A percentile compares a stretch with the other conserved stretches of the same genome.
Conservation (phyloP, 441 rosid species). For the Aquilaria agallochum region DNA sequence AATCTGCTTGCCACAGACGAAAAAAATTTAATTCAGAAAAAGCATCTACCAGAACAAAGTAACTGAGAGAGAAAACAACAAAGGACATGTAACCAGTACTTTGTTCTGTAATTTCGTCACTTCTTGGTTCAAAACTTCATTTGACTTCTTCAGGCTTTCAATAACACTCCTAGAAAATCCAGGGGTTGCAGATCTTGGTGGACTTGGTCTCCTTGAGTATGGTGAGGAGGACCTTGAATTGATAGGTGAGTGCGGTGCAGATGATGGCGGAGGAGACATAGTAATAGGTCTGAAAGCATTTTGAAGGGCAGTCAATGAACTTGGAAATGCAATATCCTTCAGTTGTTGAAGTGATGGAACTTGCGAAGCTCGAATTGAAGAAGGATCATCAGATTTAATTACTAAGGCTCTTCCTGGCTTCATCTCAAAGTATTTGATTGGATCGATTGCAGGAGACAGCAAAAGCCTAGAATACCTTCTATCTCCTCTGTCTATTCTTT, state of each 20-base stretch:
- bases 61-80: conserved; percentile 14
- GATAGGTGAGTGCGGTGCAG: conserved; percentile 26
- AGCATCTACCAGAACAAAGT: conserved; percentile 11
- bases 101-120: conserved; percentile 66
- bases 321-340: conserved; percentile 76
- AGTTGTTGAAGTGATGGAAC: conserved; percentile 63
- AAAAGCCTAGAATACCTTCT: conserved; percentile 47
- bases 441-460: conserved; percentile 48
- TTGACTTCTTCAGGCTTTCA: conserved; percentile 84
- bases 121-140: conserved; percentile 75
- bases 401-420: conserved; percentile 46
- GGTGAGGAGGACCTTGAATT: conserved; percentile 55
- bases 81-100: conserved; percentile 28
- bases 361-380: conserved; percentile 65
- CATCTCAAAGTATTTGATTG: conserved; percentile 55
- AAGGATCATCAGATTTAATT: conserved; percentile 40
- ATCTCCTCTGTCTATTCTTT: conserved; percentile 42
- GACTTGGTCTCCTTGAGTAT: conserved; percentile 67
- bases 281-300: conserved; percentile 49
- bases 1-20: conserved; percentile 47
- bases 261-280: conserved; percentile 17
- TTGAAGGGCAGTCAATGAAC: conserved; percentile 61
- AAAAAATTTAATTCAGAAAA: background rate
- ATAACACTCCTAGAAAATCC: conserved; percentile 73
- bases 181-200: conserved; percentile 50